Evolutionary conservation across 2,329 filamentous ascomycete species (phyloP), one percentile per base, ranked within the genome.

Genomic region (Purpureocillium takamizusanense): DNA sequence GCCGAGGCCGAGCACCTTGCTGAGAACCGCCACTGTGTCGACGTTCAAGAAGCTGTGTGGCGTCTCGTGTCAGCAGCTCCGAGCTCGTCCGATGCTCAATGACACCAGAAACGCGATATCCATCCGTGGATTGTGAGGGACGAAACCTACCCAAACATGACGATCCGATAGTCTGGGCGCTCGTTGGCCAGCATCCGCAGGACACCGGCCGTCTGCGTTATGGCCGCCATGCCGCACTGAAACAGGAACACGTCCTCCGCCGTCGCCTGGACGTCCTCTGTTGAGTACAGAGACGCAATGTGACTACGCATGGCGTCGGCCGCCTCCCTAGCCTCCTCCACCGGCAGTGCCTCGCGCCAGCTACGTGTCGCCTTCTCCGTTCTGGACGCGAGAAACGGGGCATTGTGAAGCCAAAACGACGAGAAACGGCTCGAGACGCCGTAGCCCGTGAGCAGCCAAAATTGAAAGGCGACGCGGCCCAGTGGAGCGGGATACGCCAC

Each of bases 161-260:
- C 54, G n/a, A 54, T 44, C 30, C 38, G 46, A 34, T 39, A 45
- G 18, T 21, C 6, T 25, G 29, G 27, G 2, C 11, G 11, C n/a
- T 31, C 35, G 7, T 34, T 17, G 11, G 23, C 12, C 2, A 50
- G 21, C 7, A 31, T 10, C 0, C 9, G 33, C 18, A 55, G 11
- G 4, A 43, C 42, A 3, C 40, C 32, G 3, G 50, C 51, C 34
- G 46, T 47, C 14, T 50, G 49, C 5, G 46, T 46, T 12, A 77
- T 67, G n/a, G 64, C 61, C 2, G 66, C 63, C 72, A 76, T 77
- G 15, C 72, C 72, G 3, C 63, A 67, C 11, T 61, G 61, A 44
- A 67, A 73, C 4, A 76, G 54, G 35, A 62, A 72, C 1, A 76
- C 61, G 44, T 73, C 66, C 2, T 51, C 42, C 5, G 13, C n/a